Base-by-base conservation (phyloP, 2,329 filamentous ascomycete species). In the Dactylellina cionopaga region DNA sequence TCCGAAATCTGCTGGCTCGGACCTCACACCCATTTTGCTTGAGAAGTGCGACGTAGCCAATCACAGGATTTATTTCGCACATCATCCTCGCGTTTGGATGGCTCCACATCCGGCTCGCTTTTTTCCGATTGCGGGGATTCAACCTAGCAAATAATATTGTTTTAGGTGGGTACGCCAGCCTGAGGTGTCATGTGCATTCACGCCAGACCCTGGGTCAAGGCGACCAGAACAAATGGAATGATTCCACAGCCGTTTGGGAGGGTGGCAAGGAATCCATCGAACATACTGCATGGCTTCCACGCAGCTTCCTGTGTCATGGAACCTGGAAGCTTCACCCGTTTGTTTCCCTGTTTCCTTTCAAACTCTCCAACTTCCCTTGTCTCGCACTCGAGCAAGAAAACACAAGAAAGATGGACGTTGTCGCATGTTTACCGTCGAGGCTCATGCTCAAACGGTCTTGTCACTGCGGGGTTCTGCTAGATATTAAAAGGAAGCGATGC, bases 111-210 rank as follows among this genome's bases (percentile, higher is more conserved):
- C 58, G 66, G 66, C 58, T 71, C 66, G 66, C 58, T 71, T 71
- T 71, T 71, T 71, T 71, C 66, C 66, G 66, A 71, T 71, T 71
- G 66, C 66, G 66, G 66, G 66, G 51, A 64, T 46, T 31, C 31
- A 51, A 3, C 24, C 43, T 64, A 44, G 66, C 58, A 58, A 71
- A 71, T 64, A 27, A 44, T 51, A 49, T 46, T 44, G 27, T 54
- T 31, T 31, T 43, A 22, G 31, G 66, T 71, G 66, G 66, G 31
- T 37, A 17, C 41, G 29, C 52, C n/a, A 55, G 25, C 43, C n/a
- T 31, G 25, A 51, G 59, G 59, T 64, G 66, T 71, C 66, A 71
- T 71, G 66, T 71, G 66, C 58, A 43, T 71, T 70, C 65, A 52
- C 62, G 31, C 41, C 43, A 5, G 13, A 55, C 41, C 15, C 33